Base-by-base conservation (phyloP, 176 grass and related monocot species). In the Bothriochloa decipiens region DNA sequence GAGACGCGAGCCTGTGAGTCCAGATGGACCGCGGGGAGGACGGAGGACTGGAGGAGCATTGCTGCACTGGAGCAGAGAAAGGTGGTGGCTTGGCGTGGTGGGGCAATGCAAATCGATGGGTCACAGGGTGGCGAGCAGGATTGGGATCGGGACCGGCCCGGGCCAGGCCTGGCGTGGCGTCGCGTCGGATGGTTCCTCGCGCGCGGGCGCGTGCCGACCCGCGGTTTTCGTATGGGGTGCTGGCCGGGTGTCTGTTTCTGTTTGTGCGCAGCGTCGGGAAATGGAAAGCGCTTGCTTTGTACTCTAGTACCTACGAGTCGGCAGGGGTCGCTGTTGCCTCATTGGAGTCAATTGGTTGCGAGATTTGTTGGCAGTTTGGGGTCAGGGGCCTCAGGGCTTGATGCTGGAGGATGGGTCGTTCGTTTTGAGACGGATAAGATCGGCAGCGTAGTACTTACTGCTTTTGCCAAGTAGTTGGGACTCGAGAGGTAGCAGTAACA, bases 161-260 rank as follows among this genome's bases (percentile, higher is more conserved):
- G 9, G 1, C 42, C 8, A 0, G 27, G 27, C 13, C 27, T 32
- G 83, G 42, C 40, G 33, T 66, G 49, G 65, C 79, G 65, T 37
- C 27, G 65, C 28, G 80, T 47, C 75, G 86, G 86, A 82, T 65
- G 73, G 64, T 16, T 29, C 22, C 22, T 36, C 36, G n/a, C 35
- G 28, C 29, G n/a, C 57, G n/a, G 57, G 79, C 20, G 85, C 39
- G 67, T 29, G 43, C 7, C 25, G 45, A 62, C 58, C 58, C 32
- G 64, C 11, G 43, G 43, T 49, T 46, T 82, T 45, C 25, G 26
- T 18, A 17, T 4, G 69, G 39, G 15, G 58, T 43, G 42, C 17
- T 27, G 14, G 14, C 4, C 2, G 47, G 47, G 47, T 55, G 50
- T 6, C 17, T 0, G 36, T 43, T 63, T 73, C n/a, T 55, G 6